A percentile compares a stretch with the other conserved stretches of the same genome.
These are phyloP conservation scores for Gossypium stocksii DNA, from an alignment of 345 rosid genomes.

Conservation along the genomic window DNA sequence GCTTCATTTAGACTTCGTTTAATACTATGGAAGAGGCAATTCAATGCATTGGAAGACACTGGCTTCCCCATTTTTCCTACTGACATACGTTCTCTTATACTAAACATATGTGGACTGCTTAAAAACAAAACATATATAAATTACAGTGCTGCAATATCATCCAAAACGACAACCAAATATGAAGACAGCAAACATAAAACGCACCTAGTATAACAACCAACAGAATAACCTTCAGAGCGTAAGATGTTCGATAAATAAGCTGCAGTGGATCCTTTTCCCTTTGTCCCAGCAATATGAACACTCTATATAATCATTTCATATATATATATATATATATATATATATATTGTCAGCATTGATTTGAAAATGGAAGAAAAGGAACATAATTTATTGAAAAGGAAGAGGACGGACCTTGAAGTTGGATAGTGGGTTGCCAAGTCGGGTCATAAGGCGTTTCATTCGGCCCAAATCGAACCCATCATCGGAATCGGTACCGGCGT, in stretches of 20 bases:
- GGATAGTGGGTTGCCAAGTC: slow-evolving; percentile 70
- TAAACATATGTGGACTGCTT: slow-evolving; percentile 73
- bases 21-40: slow-evolving; percentile 49
- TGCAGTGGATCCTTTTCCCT: slow-evolving; percentile 93
- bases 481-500: slow-evolving; percentile 79
- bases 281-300: slow-evolving; percentile 89
- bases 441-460: slow-evolving; percentile 68
- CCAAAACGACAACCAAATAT: not conserved
- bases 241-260: slow-evolving; percentile 78
- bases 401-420: slow-evolving; percentile 57
- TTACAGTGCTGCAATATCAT: not conserved
- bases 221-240: slow-evolving; percentile 61
- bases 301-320: slow-evolving; percentile 27
- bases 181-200: not conserved
- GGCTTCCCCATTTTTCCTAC: slow-evolving; percentile 54
- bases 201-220: slow-evolving; percentile 81
- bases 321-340: not conserved
- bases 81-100: slow-evolving; percentile 74
- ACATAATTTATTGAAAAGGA: not conserved
- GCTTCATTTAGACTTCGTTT: slow-evolving; percentile 57
- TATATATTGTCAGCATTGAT: not conserved
- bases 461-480: slow-evolving; percentile 84
- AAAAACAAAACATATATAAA: not conserved
- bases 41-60: slow-evolving; percentile 51
- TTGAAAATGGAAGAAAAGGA: not conserved